Percentiles rank a stretch among this genome's conserved stretches.
phyloP scores from a whole-genome alignment of 257 asterid species.

The Penstemon newberryi region DNA sequence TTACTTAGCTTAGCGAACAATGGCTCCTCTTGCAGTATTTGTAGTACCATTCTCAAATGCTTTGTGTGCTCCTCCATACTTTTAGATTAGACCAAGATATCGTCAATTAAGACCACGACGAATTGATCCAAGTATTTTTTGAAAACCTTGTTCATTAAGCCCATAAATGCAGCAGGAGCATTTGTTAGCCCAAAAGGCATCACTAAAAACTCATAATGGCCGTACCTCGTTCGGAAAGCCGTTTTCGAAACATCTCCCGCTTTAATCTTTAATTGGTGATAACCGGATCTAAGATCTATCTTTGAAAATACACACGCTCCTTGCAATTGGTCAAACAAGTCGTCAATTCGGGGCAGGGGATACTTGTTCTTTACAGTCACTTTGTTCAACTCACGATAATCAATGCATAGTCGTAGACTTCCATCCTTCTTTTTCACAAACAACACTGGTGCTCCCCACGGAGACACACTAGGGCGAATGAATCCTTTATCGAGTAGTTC shows the following conservation, averaged over 20 bases:
- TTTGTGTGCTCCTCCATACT: background rate
- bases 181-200: too few relatives aligned
- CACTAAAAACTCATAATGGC: too few relatives aligned
- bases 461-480: background rate
- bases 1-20: background rate
- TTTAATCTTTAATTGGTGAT: too few relatives aligned
- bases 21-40: background rate
- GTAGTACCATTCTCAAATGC: background rate
- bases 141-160: background rate
- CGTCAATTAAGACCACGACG: background rate
- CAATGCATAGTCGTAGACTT: background rate
- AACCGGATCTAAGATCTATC: too few relatives aligned
- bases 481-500: background rate
- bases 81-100: background rate
- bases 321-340: background rate
- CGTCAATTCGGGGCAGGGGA: background rate
- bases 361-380: background rate
- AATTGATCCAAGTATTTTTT: background rate
- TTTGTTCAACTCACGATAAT: constrained; percentile 4
- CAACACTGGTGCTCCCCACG: background rate
- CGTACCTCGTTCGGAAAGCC: too few relatives aligned
- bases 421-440: background rate
- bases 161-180: background rate
- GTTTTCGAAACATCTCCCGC: too few relatives aligned
- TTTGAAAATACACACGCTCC: too few relatives aligned